These are phyloP conservation scores for Pyricularia grisea DNA, from an alignment of 2,329 filamentous ascomycete species.

Conservation along the genomic window DNA sequence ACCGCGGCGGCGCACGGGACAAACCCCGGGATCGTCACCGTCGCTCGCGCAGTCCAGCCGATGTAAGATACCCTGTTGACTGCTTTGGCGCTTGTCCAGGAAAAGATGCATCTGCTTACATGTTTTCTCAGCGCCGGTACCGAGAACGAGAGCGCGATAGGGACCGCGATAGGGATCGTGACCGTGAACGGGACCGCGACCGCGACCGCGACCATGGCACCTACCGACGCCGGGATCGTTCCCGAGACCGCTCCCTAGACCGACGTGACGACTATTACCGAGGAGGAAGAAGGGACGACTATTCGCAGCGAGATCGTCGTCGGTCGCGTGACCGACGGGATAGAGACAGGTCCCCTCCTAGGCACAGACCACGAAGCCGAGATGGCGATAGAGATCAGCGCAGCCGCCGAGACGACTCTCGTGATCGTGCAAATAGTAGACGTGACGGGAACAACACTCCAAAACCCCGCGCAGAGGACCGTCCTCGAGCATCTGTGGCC, in stretches of 20 bases:
- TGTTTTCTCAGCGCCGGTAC: conserved; percentile 42
- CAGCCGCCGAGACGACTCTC: conserved; percentile 63
- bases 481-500: conserved; percentile 54
- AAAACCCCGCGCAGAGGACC: background rate
- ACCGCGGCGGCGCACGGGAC: conserved; percentile 36
- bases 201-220: conserved; percentile 41
- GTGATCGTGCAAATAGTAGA: conserved; percentile 48
- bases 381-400: conserved; percentile 56
- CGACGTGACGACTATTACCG: conserved; percentile 57
- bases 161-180: conserved; percentile 22
- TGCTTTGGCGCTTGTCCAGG: conserved; percentile 11
- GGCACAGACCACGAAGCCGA: conserved; percentile 51
- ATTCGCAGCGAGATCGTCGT: conserved; percentile 46
- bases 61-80: conserved; percentile 38
- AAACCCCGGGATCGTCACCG: conserved; percentile 42
- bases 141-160: conserved; percentile 21
- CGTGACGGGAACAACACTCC: conserved; percentile 61
- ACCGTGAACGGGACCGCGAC: conserved; percentile 18
- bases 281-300: conserved; percentile 46
- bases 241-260: conserved; percentile 62
- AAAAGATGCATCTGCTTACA: conserved; percentile 28
- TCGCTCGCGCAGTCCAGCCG: conserved; percentile 51
- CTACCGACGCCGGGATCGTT: conserved; percentile 61
- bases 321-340: conserved; percentile 53
- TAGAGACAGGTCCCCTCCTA: conserved; percentile 48